These are phyloP conservation scores for Daedaleopsis nitida DNA, from an alignment of 768 basidiomycete genomes.

Conservation along the genomic window DNA sequence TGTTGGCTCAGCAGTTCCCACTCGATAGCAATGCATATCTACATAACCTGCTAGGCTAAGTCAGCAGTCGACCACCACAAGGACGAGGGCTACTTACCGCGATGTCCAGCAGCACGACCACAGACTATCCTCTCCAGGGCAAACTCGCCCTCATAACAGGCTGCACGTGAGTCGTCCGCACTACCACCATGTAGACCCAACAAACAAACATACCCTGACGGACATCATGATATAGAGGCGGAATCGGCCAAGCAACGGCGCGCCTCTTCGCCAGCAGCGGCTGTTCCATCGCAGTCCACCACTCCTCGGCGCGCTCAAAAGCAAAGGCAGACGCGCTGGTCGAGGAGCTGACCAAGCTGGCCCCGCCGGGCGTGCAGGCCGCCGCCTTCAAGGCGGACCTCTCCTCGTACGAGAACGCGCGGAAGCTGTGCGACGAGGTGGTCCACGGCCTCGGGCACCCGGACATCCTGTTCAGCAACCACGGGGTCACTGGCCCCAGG, in stretches of 20 bases:
- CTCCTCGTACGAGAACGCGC: slow-evolving; percentile 45
- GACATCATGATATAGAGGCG: slow-evolving; percentile 41
- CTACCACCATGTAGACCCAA: neutral
- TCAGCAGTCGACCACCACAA: neutral
- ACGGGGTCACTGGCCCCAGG: slow-evolving; percentile 42
- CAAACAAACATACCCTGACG: neutral
- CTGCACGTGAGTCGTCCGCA: slow-evolving; percentile 34
- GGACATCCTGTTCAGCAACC: slow-evolving; percentile 55
- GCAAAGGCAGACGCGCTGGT: slow-evolving; percentile 43
- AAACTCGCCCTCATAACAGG: slow-evolving; percentile 41
- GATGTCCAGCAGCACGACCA: neutral
- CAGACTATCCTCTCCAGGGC: slow-evolving; percentile 25
- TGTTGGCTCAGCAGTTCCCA: neutral
- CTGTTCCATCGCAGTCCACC: slow-evolving; percentile 50
- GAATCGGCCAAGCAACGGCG: slow-evolving; percentile 55
- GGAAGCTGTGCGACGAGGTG: slow-evolving; percentile 44
- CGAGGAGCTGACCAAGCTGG: slow-evolving; percentile 32
- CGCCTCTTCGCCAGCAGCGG: slow-evolving; percentile 46
- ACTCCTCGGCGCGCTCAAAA: slow-evolving; percentile 39
- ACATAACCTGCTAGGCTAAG: neutral
- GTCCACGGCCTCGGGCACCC: slow-evolving; percentile 47
- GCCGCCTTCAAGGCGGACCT: slow-evolving; percentile 51
- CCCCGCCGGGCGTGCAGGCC: slow-evolving; percentile 39
- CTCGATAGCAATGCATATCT: too few species aligned
- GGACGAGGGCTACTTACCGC: neutral